Base-by-base conservation (phyloP, 129 eudicot species). In the Mikania micrantha region DNA sequence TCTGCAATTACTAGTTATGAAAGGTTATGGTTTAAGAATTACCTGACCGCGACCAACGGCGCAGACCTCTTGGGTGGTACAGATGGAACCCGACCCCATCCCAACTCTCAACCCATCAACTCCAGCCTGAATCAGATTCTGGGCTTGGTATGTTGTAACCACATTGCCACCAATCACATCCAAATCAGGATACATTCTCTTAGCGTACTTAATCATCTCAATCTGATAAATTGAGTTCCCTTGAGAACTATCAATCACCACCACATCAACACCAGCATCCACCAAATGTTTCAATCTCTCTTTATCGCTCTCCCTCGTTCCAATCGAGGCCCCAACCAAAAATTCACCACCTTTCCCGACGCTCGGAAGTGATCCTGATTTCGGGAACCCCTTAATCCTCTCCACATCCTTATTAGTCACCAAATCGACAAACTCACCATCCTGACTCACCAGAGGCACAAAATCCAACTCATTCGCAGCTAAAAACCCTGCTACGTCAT, bases 11-110 rank as follows among this genome's bases (percentile, higher is more conserved):
- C 4, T 28, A 28, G 32, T 28, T 28, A 28, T 28, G 2, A n/a
- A 45, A 45, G 9, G 0, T 4, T 1, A 45, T 45, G 22, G 4
- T 45, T 50, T 9, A 40, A 2, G 9, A 8, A 48, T 34, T 76
- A 92, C 98, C 98, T 88, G 96, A 27, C 96, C 98, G 17, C 96
- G 89, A 8, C 96, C 98, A 5, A 93, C 96, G 9, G 98, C 98
- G 69, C 98, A 93, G 9, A 93, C 96, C 73, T 93, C 98, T 60
- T 93, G 95, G 1, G 96, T 93, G 17, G 96, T 93, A 69, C 98
- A 93, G 78, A 93, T 93, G 24, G 98, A 86, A n/a, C 98, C 98
- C 12, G 98, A 93, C 16, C 96, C 98, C 98, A 93, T 93, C 44
- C 98, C 98, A 28, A 93, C 98, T 67, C 98, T 75, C 75, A 93